A percentile compares a stretch with the other conserved stretches of the same genome.
phyloP scores from a whole-genome alignment of 139 green algal species.

The Chlorella ohadii region DNA sequence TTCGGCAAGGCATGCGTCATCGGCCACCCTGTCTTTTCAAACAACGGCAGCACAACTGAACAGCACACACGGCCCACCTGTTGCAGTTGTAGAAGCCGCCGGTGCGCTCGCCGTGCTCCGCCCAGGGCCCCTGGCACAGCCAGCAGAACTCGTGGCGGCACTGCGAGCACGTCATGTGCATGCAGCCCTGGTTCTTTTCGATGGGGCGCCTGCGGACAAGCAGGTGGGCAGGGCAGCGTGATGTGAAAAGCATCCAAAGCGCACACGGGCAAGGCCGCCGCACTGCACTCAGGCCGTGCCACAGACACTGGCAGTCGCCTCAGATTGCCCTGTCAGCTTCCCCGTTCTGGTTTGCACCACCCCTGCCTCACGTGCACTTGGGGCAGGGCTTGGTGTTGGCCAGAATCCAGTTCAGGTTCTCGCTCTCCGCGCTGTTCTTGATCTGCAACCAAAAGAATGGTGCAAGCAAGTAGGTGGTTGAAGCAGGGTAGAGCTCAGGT shows the following conservation, averaged over 20 bases:
- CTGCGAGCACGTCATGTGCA: constrained; percentile 90
- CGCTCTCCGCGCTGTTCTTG: constrained; percentile 86
- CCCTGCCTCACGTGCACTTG: constrained; percentile 54
- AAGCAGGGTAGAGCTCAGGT: too few relatives aligned
- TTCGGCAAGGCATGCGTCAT: too few relatives aligned
- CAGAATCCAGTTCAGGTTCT: constrained; percentile 87
- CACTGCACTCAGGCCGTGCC: background rate
- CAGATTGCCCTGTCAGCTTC: too few relatives aligned
- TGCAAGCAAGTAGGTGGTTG: too few relatives aligned
- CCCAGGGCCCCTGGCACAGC: constrained; percentile 86
- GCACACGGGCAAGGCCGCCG: background rate
- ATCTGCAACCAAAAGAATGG: too few relatives aligned
- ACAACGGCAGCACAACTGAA: too few relatives aligned
- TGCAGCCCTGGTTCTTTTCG: constrained; percentile 92
- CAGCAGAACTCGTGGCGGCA: constrained; percentile 72
- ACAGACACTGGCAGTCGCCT: too few relatives aligned
- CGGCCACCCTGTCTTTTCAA: too few relatives aligned
- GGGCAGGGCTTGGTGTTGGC: constrained; percentile 89
- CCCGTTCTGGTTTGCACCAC: too few relatives aligned
- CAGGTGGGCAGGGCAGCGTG: background rate
- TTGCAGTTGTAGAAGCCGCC: constrained; percentile 98
- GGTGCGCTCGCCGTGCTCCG: constrained; percentile 94
- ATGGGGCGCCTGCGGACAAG: constrained; percentile 78
- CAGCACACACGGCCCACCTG: constrained; percentile 61
- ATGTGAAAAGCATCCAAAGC: background rate